Evolutionary conservation across 1,284 basidiomycete genomes (phyloP).

Genomic region (Xerocomus minutiporus): DNA sequence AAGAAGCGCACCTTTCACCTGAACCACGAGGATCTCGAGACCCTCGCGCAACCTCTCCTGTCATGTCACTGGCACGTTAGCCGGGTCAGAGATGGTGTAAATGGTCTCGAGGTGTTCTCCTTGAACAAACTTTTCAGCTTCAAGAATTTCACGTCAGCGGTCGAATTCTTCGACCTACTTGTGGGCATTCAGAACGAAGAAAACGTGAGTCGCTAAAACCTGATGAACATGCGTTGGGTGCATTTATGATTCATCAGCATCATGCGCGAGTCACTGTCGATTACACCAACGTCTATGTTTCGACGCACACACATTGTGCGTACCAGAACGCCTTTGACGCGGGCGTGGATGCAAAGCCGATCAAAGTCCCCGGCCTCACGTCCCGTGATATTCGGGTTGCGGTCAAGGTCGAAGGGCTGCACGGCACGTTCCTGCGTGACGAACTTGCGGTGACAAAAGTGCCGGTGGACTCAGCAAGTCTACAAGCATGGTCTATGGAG

Average conservation of each 20-base stretch:
- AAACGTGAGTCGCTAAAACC: constrained; percentile 25
- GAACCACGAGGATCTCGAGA: constrained; percentile 29
- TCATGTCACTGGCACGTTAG: constrained; percentile 33
- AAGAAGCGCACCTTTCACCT: constrained; percentile 30
- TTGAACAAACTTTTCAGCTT: constrained; percentile 30
- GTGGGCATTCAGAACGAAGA: constrained; percentile 28
- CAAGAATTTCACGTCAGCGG: constrained; percentile 17
- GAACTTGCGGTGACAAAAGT: constrained; percentile 24
- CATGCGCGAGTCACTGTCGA: constrained; percentile 29
- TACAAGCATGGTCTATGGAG: constrained; percentile 26
- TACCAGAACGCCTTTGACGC: constrained; percentile 14
- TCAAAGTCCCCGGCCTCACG: constrained; percentile 42
- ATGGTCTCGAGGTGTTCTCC: constrained; percentile 12
- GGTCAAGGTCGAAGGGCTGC: constrained; percentile 23
- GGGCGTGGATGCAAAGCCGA: constrained; percentile 11
- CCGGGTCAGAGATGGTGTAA: constrained; percentile 8
- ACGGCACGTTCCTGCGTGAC: constrained; percentile 22
- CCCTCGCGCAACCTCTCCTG: constrained; percentile 33
- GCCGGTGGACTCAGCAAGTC: constrained; percentile 5
- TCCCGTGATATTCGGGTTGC: constrained; percentile 52
- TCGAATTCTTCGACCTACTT: constrained; percentile 30
- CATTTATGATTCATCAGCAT: constrained; percentile 19
- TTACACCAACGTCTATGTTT: constrained; percentile 27
- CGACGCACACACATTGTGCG: constrained; percentile 37
- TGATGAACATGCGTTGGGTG: background rate